Conservation (phyloP, 2,329 filamentous ascomycete genomes). For the Fusarium abutilonis region DNA sequence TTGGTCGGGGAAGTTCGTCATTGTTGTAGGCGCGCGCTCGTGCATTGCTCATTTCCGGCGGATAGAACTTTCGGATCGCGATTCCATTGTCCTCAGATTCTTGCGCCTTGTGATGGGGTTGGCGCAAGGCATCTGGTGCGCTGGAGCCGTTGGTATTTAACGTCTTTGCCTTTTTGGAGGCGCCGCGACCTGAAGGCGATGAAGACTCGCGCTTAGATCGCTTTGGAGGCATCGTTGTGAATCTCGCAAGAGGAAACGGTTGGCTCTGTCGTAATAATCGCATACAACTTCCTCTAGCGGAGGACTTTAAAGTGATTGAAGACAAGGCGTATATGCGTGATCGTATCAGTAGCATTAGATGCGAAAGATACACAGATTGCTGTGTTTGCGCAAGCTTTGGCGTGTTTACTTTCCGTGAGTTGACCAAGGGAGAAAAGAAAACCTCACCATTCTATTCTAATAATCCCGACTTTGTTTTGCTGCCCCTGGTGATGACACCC, state of each 20-base stretch:
- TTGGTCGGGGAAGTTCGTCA: constrained; percentile 75
- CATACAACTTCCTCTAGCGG: not conserved
- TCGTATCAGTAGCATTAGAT: constrained; percentile 14
- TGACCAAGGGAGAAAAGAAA: not conserved
- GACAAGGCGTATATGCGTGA: not conserved
- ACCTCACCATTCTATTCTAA: not conserved
- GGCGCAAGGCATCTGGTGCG: constrained; percentile 50
- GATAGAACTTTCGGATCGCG: constrained; percentile 80
- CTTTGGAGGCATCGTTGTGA: constrained; percentile 45
- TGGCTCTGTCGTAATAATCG: not conserved
- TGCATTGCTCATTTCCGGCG: constrained; percentile 83
- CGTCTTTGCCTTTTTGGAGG: constrained; percentile 50
- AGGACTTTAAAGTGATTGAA: not conserved
- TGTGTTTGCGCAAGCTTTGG: not conserved
- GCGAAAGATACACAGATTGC: not conserved
- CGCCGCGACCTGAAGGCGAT: constrained; percentile 33
- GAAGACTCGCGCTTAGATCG: constrained; percentile 46
- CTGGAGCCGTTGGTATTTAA: constrained; percentile 37
- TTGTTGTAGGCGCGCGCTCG: constrained; percentile 78
- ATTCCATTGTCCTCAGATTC: constrained; percentile 67
- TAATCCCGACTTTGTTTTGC: constrained; percentile 15
- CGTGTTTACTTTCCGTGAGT: not conserved
- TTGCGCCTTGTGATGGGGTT: constrained; percentile 59
- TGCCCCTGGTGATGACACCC: constrained; percentile 37
- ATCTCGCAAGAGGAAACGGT: not conserved